Evolutionary conservation across 208 protist species (phyloP), one percentile per base, ranked within the genome.

Genomic region (Novymonas esmeraldas): DNA sequence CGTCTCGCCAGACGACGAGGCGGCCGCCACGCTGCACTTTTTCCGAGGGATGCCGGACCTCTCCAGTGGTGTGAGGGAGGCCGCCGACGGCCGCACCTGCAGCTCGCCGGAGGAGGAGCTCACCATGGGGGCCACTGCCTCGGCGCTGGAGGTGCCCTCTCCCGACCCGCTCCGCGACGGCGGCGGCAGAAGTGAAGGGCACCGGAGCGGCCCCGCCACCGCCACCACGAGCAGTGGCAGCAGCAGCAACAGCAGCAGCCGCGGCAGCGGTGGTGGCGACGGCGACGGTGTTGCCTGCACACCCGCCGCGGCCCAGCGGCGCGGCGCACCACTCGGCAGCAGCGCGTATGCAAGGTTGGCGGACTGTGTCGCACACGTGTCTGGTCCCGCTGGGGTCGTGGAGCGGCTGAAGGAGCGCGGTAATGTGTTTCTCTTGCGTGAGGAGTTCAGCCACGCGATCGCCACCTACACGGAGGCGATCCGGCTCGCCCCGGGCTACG

Each of bases 401-500:
- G 52, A 65, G 26, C 60, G 60, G 20, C 63, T 85, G 39, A 78
- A 79, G 24, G 87, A 95, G 65, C 36, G 66, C 10, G 93, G 89
- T 38, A 95, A 96, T 51, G 61, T 67, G 13, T 64, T 39, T 72
- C 84, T 93, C 51, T 56, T 75, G 48, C 66, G 75, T 5, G 64
- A 73, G 44, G 52, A 84, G 29, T 95, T 90, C 54, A 49, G 64
- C 3, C 66, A 73, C 46, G 86, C 93, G 3, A 62, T 88, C 6
- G 41, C 63, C 52, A 63, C 61, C 20, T 97, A 97, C 63, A 87
- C 73, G 14, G 77, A 91, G 58, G 90, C 79, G 2, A 79, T 97
- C 29, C 71, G 78, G 46, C 51, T 78, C 1, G 68, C 82, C 36
- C 83, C 81, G n/a, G 20, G 22, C 28, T 84, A 79, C 60, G 79